A percentile compares a stretch with the other conserved stretches of the same genome.
Evolutionary conservation across 768 basidiomycete genomes (phyloP).

Genomic region (Boletus reticulatus): DNA sequence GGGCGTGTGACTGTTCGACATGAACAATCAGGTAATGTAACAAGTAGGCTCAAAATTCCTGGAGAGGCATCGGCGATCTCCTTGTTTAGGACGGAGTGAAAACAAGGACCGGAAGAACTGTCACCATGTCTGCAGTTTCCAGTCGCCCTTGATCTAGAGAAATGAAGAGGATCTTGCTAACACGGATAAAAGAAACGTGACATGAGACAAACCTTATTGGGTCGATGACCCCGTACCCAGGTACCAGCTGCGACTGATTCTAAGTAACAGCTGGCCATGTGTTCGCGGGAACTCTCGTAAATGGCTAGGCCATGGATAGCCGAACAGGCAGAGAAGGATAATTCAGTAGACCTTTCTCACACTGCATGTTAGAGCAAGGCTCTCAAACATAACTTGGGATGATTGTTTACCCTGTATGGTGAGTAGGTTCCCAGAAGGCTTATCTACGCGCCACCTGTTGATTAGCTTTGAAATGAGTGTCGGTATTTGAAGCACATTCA

Average conservation of each 20-base stretch:
- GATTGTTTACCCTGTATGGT: conserved; percentile 10
- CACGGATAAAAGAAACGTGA: conserved; percentile 27
- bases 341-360: conserved; percentile 24
- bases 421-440: conserved; percentile 9
- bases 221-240: conserved; percentile 20
- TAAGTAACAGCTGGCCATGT: conserved; percentile 7
- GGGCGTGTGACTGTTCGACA: conserved; percentile 16
- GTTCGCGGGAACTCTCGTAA: conserved; percentile 16
- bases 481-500: too few relatives aligned
- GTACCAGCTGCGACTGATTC: conserved; percentile 18
- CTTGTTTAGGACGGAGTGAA: conserved; percentile 16
- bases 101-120: conserved; percentile 14
- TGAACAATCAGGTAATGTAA: conserved; percentile 18
- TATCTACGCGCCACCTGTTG: conserved; percentile 4
- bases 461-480: neutral
- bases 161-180: conserved; percentile 19
- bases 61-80: conserved; percentile 19
- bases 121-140: conserved; percentile 6
- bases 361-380: neutral
- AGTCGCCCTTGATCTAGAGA: conserved; percentile 21
- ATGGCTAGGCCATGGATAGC: conserved; percentile 10
- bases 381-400: conserved; percentile 14
- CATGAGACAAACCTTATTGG: conserved; percentile 33
- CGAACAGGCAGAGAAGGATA: conserved; percentile 14
- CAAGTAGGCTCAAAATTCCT: conserved; percentile 8